A percentile compares a stretch with the other conserved stretches of the same genome.
Evolutionary conservation across 306 rosid genomes (phyloP).

Genomic region (Arachis stenosperma): DNA sequence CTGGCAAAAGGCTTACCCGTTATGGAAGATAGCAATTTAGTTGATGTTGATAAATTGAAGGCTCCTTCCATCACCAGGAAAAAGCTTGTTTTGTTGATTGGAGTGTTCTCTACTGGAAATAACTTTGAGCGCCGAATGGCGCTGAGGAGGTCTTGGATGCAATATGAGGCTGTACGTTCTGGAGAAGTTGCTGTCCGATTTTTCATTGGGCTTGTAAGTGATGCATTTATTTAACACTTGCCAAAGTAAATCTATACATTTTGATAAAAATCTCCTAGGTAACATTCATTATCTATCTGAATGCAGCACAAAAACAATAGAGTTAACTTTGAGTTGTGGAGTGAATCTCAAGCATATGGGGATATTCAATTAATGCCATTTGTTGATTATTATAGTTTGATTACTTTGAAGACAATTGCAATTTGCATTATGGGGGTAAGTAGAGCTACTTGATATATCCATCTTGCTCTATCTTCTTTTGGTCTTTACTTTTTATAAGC

Average conservation of each 20-base stretch:
- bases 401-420: constrained; percentile 86
- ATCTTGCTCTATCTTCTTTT: constrained; percentile 1
- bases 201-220: constrained; percentile 95
- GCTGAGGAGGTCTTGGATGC: constrained; percentile 97
- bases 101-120: constrained; percentile 90
- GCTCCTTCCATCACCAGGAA: constrained; percentile 69
- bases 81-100: constrained; percentile 74
- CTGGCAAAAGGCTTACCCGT: constrained; percentile 93
- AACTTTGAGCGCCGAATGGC: constrained; percentile 97
- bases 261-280: constrained; percentile 11
- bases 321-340: constrained; percentile 85
- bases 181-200: constrained; percentile 88
- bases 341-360: constrained; percentile 87
- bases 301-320: constrained; percentile 81
- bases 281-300: constrained; percentile 34
- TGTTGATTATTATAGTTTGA: constrained; percentile 90
- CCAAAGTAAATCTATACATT: constrained; percentile 30
- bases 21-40: constrained; percentile 76
- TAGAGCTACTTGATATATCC: neutral
- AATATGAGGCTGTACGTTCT: constrained; percentile 72
- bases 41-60: constrained; percentile 68
- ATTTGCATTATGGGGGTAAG: constrained; percentile 89
- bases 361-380: constrained; percentile 93
- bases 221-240: constrained; percentile 7
- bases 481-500: constrained; percentile 14